phyloP scores from a whole-genome alignment of 768 basidiomycete genomes.

The Panaeolus papilionaceus region DNA sequence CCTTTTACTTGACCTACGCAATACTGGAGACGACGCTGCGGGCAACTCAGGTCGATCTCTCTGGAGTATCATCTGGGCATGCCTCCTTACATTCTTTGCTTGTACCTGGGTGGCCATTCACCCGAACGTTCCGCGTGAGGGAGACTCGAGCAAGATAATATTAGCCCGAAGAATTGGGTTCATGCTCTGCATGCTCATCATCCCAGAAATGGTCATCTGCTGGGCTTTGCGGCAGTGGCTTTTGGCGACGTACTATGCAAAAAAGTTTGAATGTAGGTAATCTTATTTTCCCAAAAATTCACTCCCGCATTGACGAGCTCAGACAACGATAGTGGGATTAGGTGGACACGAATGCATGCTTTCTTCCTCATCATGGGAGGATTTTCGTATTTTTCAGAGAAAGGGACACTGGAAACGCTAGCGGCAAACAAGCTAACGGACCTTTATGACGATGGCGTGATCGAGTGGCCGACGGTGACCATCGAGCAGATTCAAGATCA shows the following conservation, averaged over 20 bases:
- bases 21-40: not conserved
- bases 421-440: constrained; percentile 20
- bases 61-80: constrained; percentile 19
- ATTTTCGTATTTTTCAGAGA: constrained; percentile 31
- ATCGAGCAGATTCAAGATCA: constrained; percentile 30
- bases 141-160: not conserved
- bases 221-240: constrained; percentile 18
- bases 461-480: constrained; percentile 28
- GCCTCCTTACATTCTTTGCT: constrained; percentile 14
- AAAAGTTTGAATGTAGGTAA: not conserved
- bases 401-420: not conserved
- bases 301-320: not conserved
- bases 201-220: constrained; percentile 15
- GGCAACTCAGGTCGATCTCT: not conserved
- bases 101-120: constrained; percentile 21
- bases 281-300: not conserved
- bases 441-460: constrained; percentile 22
- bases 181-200: constrained; percentile 13
- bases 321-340: not conserved
- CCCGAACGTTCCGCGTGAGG: constrained; percentile 9
- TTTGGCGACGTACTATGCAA: not conserved
- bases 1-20: too few species aligned
- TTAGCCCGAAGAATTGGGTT: constrained; percentile 9
- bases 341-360: constrained; percentile 16
- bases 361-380: constrained; percentile 31